Conservation (phyloP, 2,329 filamentous ascomycete genomes). For the Aspergillus candidus region DNA sequence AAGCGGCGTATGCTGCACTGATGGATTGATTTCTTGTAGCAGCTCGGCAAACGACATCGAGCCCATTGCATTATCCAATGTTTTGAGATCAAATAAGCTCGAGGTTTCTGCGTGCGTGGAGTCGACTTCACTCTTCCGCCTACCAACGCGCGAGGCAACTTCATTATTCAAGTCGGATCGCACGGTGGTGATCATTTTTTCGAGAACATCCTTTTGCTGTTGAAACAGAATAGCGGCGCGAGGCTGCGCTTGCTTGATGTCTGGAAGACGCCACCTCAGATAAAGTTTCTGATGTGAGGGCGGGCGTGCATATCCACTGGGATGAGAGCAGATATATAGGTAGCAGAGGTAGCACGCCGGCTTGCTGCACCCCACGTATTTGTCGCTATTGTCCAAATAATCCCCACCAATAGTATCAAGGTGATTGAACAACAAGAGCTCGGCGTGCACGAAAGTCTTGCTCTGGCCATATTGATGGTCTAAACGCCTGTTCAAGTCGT, state of each 20-base stretch:
- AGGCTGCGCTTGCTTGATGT: neutral
- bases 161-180: constrained; percentile 1
- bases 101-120: neutral
- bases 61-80: neutral
- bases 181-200: neutral
- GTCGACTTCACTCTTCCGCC: neutral
- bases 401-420: neutral
- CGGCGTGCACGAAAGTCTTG: constrained; percentile 1
- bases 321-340: constrained; percentile 3
- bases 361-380: constrained; percentile 7
- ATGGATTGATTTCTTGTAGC: neutral
- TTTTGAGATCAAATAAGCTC: neutral
- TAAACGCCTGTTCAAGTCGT: neutral
- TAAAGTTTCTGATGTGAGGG: constrained; percentile 3
- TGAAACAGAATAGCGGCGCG: neutral
- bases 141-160: neutral
- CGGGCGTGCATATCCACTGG: neutral
- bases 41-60: constrained; percentile 1
- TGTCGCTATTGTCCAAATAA: constrained; percentile 2
- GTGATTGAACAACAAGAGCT: neutral
- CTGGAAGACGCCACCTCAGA: constrained; percentile 1
- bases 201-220: neutral
- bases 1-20: too few species aligned
- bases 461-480: neutral
- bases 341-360: constrained; percentile 7